Conservation (phyloP, 768 basidiomycete genomes). For the Lactarius hengduanensis region DNA sequence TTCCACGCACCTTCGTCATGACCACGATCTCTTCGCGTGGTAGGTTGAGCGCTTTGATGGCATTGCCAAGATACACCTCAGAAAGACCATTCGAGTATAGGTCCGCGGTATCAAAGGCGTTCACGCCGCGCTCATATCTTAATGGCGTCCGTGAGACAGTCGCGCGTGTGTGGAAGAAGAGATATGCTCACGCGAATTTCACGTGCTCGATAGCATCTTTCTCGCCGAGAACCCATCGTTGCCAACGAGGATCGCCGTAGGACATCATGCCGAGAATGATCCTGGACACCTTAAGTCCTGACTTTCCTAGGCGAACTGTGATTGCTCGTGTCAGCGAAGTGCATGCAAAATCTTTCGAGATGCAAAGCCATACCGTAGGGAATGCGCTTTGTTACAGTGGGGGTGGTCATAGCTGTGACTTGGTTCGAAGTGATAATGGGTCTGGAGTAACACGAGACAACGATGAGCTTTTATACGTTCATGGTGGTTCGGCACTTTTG, state of each 20-base stretch:
- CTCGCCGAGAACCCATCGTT: slow-evolving; percentile 37
- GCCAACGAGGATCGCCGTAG: slow-evolving; percentile 43
- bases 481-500: not conserved
- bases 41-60: slow-evolving; percentile 40
- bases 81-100: slow-evolving; percentile 36
- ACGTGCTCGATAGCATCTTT: slow-evolving; percentile 31
- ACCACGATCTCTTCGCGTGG: slow-evolving; percentile 46
- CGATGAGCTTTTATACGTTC: not conserved
- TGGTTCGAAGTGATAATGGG: not conserved
- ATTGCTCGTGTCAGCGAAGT: not conserved
- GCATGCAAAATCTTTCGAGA: not conserved
- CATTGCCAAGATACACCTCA: slow-evolving; percentile 43
- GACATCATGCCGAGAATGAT: slow-evolving; percentile 64
- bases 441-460: not conserved
- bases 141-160: slow-evolving; percentile 14
- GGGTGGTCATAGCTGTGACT: slow-evolving; percentile 13
- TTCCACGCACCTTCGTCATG: slow-evolving; percentile 40
- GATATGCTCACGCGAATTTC: slow-evolving; percentile 31
- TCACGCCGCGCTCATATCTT: slow-evolving; percentile 59
- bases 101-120: slow-evolving; percentile 60
- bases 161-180: slow-evolving; percentile 21
- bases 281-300: slow-evolving; percentile 62
- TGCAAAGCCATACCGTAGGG: slow-evolving; percentile 14
- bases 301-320: slow-evolving; percentile 43
- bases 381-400: slow-evolving; percentile 11